These are phyloP conservation scores for Candida gorgasii DNA, from an alignment of 805 yeast species.

Conservation along the genomic window DNA sequence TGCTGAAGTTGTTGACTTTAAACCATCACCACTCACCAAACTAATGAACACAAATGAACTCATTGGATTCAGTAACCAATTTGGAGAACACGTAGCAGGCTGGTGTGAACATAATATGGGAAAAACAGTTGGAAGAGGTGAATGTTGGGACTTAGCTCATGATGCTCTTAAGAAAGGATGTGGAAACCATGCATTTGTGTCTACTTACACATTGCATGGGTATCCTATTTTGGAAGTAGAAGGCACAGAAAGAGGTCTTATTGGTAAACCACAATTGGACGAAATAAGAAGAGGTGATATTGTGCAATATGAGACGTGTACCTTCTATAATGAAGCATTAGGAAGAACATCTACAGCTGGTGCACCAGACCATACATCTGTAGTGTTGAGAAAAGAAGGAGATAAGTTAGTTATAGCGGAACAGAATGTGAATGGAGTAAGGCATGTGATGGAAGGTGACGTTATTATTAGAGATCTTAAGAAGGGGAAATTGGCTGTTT, in stretches of 20 bases:
- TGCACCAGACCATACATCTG: slow-evolving; percentile 54
- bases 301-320: slow-evolving; percentile 46
- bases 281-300: slow-evolving; percentile 56
- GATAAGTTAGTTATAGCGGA: slow-evolving; percentile 42
- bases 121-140: slow-evolving; percentile 53
- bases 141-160: slow-evolving; percentile 62
- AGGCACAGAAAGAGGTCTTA: slow-evolving; percentile 20
- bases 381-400: slow-evolving; percentile 30
- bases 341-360: slow-evolving; percentile 45
- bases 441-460: slow-evolving; percentile 41
- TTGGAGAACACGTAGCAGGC: slow-evolving; percentile 53
- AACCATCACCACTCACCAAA: slow-evolving; percentile 44
- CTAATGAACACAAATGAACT: slow-evolving; percentile 35
- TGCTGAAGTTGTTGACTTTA: slow-evolving; percentile 29
- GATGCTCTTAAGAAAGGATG: slow-evolving; percentile 55
- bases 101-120: slow-evolving; percentile 56
- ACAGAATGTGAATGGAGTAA: slow-evolving; percentile 49
- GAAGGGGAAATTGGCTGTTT: slow-evolving; percentile 46
- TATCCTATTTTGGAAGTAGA: slow-evolving; percentile 34
- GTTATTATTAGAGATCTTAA: slow-evolving; percentile 36
- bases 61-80: slow-evolving; percentile 33
- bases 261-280: slow-evolving; percentile 33
- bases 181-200: slow-evolving; percentile 58
- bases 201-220: slow-evolving; percentile 50
- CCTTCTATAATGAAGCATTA: slow-evolving; percentile 35